Conservation (phyloP, 169 alveolate genomes). For the Eimeria zaria region DNA sequence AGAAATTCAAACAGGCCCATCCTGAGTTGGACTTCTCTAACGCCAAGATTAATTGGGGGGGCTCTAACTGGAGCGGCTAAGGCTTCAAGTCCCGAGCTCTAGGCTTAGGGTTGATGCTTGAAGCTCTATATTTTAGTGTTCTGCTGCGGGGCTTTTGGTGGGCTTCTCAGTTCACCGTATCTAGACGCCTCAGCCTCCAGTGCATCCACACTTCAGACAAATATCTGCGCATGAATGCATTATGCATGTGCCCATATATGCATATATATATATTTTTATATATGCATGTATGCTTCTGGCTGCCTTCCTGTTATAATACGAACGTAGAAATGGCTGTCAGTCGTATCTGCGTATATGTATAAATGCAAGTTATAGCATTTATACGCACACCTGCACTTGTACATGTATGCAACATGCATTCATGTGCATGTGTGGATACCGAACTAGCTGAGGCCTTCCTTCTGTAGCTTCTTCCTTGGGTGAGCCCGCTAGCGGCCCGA, state of each 20-base stretch:
- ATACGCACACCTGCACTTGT: background rate
- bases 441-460: background rate
- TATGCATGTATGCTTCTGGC: background rate
- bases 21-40: conserved; percentile 99
- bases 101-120: background rate
- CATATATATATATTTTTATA: background rate
- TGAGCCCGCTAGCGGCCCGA: background rate
- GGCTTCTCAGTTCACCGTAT: background rate
- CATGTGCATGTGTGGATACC: background rate
- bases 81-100: background rate
- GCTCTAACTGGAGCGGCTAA: conserved; percentile 70
- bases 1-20: conserved; percentile 97
- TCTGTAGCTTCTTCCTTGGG: background rate
- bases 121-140: background rate
- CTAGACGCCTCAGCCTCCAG: background rate
- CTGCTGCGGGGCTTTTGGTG: background rate
- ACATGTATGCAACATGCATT: background rate
- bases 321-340: background rate
- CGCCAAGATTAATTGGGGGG: conserved; percentile 95
- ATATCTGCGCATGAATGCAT: background rate
- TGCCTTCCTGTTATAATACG: background rate
- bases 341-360: background rate
- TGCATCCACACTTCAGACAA: background rate
- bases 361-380: background rate
- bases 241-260: background rate